phyloP scores from a whole-genome alignment of 2,329 filamentous ascomycete genomes.

The Byssoonygena ceratinophila region DNA sequence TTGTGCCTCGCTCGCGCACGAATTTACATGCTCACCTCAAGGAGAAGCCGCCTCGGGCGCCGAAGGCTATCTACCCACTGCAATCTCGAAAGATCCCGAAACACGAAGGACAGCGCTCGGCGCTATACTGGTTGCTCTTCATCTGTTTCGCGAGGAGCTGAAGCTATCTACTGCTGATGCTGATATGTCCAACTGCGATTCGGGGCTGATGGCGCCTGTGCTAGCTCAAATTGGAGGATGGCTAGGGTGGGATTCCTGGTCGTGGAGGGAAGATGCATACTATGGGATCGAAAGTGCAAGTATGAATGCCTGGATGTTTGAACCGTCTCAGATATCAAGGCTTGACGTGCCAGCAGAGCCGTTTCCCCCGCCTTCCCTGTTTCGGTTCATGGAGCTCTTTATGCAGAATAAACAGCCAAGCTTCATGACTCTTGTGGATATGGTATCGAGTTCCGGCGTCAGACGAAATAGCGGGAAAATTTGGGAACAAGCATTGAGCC shows the following conservation, averaged over 20 bases:
- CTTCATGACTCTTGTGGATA: conserved; percentile 44
- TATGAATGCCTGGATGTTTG: conserved; percentile 46
- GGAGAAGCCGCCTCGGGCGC: conserved; percentile 47
- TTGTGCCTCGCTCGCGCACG: conserved; percentile 49
- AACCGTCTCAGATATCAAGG: conserved; percentile 40
- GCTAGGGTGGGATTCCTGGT: conserved; percentile 64
- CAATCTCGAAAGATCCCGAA: conserved; percentile 42
- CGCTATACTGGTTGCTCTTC: conserved; percentile 61
- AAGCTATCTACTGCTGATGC: conserved; percentile 59
- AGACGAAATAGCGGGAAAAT: conserved; percentile 24
- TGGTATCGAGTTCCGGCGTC: conserved; percentile 31
- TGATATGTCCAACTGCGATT: conserved; percentile 38
- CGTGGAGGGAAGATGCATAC: conserved; percentile 41
- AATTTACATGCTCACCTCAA: conserved; percentile 53
- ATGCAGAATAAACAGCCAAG: conserved; percentile 26
- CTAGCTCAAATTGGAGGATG: conserved; percentile 72
- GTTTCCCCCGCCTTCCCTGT: conserved; percentile 50
- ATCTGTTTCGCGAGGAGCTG: conserved; percentile 79
- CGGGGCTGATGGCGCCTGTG: conserved; percentile 54
- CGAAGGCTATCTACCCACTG: conserved; percentile 57
- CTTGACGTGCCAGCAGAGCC: conserved; percentile 41
- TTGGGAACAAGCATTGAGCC: conserved; percentile 30
- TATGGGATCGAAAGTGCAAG: conserved; percentile 52
- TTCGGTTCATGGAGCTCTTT: conserved; percentile 43
- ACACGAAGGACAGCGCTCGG: conserved; percentile 54